These are phyloP conservation scores for Pichia nanzhaoensis DNA, from an alignment of 805 yeast genomes.

Conservation along the genomic window DNA sequence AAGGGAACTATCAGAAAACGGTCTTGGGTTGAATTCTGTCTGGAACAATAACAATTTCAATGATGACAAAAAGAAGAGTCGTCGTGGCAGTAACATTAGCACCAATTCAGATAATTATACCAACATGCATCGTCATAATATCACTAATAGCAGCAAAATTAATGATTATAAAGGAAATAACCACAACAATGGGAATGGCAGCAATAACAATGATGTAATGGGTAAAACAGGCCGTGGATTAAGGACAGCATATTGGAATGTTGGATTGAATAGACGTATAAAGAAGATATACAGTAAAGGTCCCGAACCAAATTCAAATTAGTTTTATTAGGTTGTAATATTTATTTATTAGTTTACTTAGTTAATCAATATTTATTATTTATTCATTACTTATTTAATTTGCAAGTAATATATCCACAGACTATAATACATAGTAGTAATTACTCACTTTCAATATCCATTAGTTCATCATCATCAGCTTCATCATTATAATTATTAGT, in stretches of 20 bases:
- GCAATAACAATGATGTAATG: constrained; percentile 15
- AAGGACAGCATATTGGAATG: constrained; percentile 31
- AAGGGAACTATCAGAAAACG: background rate
- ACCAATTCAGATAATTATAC: background rate
- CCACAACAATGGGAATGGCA: background rate
- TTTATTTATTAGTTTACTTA: background rate
- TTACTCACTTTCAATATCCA: constrained; percentile 56
- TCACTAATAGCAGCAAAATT: background rate
- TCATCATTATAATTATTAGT: background rate
- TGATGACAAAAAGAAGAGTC: background rate
- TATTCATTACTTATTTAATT: too few relatives aligned
- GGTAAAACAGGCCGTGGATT: constrained; percentile 26
- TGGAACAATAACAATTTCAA: background rate
- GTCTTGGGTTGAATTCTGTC: constrained; percentile 1
- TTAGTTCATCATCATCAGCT: constrained; percentile 35
- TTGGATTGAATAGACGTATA: constrained; percentile 28
- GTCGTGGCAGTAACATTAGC: background rate
- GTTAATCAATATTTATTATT: too few relatives aligned
- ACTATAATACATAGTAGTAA: too few relatives aligned
- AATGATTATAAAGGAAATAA: background rate
- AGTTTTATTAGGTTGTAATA: background rate
- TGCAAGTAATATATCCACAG: too few relatives aligned
- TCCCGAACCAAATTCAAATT: constrained; percentile 18
- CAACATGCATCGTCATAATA: background rate
- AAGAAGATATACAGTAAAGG: constrained; percentile 17